Evolutionary conservation across 176 grass and related monocot genomes (phyloP), one percentile per base, ranked within the genome.

Genomic region (Raddia distichophylla): DNA sequence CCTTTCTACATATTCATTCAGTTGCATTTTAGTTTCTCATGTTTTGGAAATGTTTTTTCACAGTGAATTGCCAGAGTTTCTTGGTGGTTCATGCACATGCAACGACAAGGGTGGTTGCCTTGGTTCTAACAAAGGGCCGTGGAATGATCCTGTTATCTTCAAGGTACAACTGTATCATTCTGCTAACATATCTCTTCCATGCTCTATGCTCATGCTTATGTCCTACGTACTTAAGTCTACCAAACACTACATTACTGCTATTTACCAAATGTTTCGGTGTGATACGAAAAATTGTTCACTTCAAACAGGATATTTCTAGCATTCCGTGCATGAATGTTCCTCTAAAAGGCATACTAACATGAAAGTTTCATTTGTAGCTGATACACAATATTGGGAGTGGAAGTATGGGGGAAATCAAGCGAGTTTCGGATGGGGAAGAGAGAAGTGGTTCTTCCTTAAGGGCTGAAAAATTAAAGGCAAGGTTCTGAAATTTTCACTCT

Each of bases 21-120:
- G 51, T 2, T 49, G 27, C 45, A 8, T 16, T 4, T 63, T 18
- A 16, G 5, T 60, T 58, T 66, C 49, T 5, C 17, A 55, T 63
- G 42, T 46, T 18, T 35, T 17, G 45, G 45, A 63, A 59, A 61
- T 77, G 13, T 43, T 69, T 42, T 71, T 56, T 80, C 17, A 32
- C 89, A 97, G 94, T 82, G 86, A 97, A 91, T 71, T 97, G 70
- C 94, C 94, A 3, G 84, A 93, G 44, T 97, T 97, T 82, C 70
- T 97, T 83, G 94, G 94, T 10, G 94, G 94, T 37, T 89, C 78
- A 52, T 97, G 94, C 71, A 86, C 82, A 64, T 97, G 94, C 53
- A 76, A 53, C 27, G 84, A 90, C 53, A 81, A 88, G 18, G 91
- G 86, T 60, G 94, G 94, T 58, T 97, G 94, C 59, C 94, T 97